Evolutionary conservation across 495 filamentous ascomycete species (phyloP).

Genomic region (Patellaria atrata): DNA sequence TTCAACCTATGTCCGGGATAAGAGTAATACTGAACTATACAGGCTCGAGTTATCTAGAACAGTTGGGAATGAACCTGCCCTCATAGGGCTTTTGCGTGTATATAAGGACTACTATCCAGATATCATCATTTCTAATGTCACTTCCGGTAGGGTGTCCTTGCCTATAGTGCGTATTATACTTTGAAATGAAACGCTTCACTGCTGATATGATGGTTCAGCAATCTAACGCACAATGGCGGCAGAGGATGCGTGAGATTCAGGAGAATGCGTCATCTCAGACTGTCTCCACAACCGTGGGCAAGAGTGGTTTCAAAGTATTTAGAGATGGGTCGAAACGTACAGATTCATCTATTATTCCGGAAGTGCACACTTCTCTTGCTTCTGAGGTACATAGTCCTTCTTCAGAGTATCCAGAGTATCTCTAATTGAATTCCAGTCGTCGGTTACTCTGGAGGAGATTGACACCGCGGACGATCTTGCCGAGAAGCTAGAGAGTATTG

Average conservation of each 20-base stretch:
- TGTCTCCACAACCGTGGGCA: conserved; percentile 11
- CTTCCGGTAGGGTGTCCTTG: conserved; percentile 25
- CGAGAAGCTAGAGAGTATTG: conserved; percentile 60
- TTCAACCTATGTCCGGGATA: conserved; percentile 15
- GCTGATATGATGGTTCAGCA: no score
- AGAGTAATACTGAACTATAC: no score
- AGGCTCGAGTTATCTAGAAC: conserved; percentile 47
- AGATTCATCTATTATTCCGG: conserved; percentile 40
- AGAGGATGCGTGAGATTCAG: conserved; percentile 51
- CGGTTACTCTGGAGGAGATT: conserved; percentile 65
- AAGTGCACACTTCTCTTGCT: conserved; percentile 60
- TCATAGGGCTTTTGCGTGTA: conserved; percentile 63
- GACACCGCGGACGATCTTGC: conserved; percentile 59
- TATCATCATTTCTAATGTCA: conserved; percentile 58
- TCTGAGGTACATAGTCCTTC: conserved; percentile 36
- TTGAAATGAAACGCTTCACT: neutral
- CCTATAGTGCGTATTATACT: conserved; percentile 25
- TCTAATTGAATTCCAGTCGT: conserved; percentile 28
- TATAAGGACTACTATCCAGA: conserved; percentile 88
- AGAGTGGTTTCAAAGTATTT: conserved; percentile 38
- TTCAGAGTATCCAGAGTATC: conserved; percentile 3
- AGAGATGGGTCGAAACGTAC: conserved; percentile 33
- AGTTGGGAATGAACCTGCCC: conserved; percentile 55
- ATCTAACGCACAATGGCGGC: conserved; percentile 65
- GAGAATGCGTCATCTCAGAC: no score